These are phyloP conservation scores for Ogataea sp. DNA, from an alignment of 805 yeast species.

Conservation along the genomic window DNA sequence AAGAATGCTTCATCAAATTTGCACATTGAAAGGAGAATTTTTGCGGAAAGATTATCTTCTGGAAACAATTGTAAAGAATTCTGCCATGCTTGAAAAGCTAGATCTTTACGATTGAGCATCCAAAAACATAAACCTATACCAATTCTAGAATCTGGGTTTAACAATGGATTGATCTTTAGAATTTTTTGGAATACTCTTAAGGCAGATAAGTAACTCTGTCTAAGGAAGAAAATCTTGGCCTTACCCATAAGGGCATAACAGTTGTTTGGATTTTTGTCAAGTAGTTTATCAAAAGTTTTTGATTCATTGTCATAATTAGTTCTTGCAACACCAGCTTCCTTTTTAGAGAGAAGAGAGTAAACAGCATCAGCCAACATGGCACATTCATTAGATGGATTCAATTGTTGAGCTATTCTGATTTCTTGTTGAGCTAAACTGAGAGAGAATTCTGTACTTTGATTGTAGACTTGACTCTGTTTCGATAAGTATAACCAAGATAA, in stretches of 20 bases:
- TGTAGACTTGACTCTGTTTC: conserved; percentile 27
- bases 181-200: conserved; percentile 80
- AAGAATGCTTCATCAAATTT: conserved; percentile 57
- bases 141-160: conserved; percentile 86
- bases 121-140: conserved; percentile 95
- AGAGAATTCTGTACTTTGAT: too few species aligned
- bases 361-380: conserved; percentile 64
- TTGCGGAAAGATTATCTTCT: conserved; percentile 44
- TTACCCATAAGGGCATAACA: conserved; percentile 74
- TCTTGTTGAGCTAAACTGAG: conserved; percentile 21
- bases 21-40: conserved; percentile 57
- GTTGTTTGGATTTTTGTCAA: conserved; percentile 48
- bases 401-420: conserved; percentile 37
- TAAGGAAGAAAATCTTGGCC: conserved; percentile 71
- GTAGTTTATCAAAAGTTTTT: conserved; percentile 56
- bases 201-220: conserved; percentile 65
- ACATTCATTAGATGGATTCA: conserved; percentile 37
- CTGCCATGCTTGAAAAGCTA: conserved; percentile 80
- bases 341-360: conserved; percentile 52
- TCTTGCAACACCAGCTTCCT: conserved; percentile 46
- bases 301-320: conserved; percentile 66
- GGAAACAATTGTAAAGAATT: conserved; percentile 66
- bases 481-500: conserved; percentile 67
- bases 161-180: conserved; percentile 63
- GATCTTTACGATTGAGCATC: conserved; percentile 68